These are phyloP conservation scores for Chlamydomonas sp. DNA, from an alignment of 139 green algal genomes.

Conservation along the genomic window DNA sequence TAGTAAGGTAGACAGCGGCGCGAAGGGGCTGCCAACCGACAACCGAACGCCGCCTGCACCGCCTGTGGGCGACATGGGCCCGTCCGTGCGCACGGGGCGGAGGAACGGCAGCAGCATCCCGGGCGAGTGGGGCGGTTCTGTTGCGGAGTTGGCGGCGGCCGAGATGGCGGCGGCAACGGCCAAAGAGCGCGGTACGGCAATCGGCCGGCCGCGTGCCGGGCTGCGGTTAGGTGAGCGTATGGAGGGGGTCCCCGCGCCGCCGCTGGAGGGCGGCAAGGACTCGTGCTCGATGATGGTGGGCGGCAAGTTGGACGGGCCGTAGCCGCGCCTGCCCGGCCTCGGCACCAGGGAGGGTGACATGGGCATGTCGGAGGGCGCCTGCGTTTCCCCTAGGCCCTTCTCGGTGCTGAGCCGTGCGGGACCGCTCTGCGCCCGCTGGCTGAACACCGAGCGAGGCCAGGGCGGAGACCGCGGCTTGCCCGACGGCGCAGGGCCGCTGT, in stretches of 20 bases:
- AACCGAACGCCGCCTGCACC: neutral
- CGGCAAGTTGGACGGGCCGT: neutral
- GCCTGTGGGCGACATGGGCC: neutral
- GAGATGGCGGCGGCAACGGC: neutral
- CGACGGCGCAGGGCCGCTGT: neutral
- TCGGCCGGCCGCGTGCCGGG: neutral
- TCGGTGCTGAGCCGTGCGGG: slow-evolving; percentile 39
- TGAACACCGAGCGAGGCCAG: neutral
- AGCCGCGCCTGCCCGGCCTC: neutral
- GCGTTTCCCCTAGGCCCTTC: slow-evolving; percentile 25
- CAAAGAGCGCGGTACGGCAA: neutral
- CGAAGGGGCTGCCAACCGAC: neutral
- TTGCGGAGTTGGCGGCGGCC: neutral
- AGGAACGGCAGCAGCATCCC: neutral
- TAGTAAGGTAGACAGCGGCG: slow-evolving; percentile 3
- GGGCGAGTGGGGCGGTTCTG: neutral
- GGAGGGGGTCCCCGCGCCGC: neutral
- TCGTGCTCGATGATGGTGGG: slow-evolving; percentile 35
- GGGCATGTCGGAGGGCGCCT: slow-evolving; percentile 10
- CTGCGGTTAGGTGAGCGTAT: slow-evolving; percentile 5
- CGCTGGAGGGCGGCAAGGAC: neutral
- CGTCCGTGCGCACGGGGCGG: neutral
- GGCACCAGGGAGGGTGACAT: slow-evolving; percentile 26
- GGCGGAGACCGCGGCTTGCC: neutral
- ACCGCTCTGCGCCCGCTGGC: slow-evolving; percentile 40